Conservation (phyloP, 2,329 filamentous ascomycete species). For the Ophiosphaerella herpotricha region DNA sequence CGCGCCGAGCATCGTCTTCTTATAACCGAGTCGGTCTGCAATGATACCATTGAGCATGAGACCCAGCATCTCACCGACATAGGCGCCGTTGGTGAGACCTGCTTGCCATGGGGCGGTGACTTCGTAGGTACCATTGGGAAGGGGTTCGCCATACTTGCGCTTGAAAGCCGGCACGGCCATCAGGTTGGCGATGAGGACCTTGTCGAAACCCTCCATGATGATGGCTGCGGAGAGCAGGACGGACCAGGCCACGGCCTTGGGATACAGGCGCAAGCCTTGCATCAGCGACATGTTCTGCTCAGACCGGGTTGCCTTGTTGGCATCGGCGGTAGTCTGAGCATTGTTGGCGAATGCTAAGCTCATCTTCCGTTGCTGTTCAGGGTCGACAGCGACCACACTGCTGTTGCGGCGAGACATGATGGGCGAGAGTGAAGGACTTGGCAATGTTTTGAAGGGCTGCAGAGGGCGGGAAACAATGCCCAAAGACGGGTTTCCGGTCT, state of each 20-base stretch:
- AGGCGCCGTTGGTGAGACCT: conserved; percentile 53
- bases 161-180: conserved; percentile 58
- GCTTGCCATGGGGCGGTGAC: conserved; percentile 54
- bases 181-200: conserved; percentile 79
- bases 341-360: conserved; percentile 35
- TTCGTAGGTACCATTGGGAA: conserved; percentile 46
- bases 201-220: conserved; percentile 88
- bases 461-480: not conserved
- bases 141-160: conserved; percentile 46
- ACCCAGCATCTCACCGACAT: conserved; percentile 51
- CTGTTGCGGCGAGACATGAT: conserved; percentile 40
- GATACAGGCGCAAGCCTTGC: conserved; percentile 79
- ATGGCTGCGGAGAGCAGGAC: conserved; percentile 84
- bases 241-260: conserved; percentile 84
- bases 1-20: conserved; percentile 45
- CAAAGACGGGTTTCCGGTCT: not conserved
- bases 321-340: conserved; percentile 33
- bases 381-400: conserved; percentile 38
- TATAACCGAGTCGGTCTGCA: conserved; percentile 50
- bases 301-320: conserved; percentile 47
- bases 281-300: conserved; percentile 60
- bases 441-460: not conserved
- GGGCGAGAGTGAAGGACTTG: conserved; percentile 5
- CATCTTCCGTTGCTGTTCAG: conserved; percentile 36
- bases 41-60: conserved; percentile 53